Evolutionary conservation across 192 early-diverging fungal genomes (phyloP).

Genomic region (Podila minutissima): DNA sequence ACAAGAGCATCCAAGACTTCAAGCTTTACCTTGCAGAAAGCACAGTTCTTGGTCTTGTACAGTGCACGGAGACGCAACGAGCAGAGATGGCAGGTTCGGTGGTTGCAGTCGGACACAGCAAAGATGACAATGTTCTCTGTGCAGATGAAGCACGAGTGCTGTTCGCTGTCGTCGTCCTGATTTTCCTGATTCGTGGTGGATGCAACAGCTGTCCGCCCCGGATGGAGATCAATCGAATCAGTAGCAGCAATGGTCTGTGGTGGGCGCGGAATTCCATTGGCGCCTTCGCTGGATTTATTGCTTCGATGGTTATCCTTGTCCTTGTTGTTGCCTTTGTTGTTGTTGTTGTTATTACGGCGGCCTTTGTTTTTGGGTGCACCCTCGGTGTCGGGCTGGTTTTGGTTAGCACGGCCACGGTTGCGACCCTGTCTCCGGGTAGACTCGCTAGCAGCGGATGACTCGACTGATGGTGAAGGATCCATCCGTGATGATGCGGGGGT

Average conservation of each 20-base stretch:
- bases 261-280: not conserved
- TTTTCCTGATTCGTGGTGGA: not conserved
- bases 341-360: not conserved
- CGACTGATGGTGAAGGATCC: conserved; percentile 13
- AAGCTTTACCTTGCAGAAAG: conserved; percentile 85
- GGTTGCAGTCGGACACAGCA: conserved; percentile 90
- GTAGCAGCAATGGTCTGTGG: conserved; percentile 41
- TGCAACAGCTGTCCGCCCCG: conserved; percentile 6
- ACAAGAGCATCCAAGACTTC: not conserved
- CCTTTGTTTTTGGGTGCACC: not conserved
- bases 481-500: conserved; percentile 5
- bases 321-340: conserved; percentile 6
- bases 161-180: conserved; percentile 51
- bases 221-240: conserved; percentile 37
- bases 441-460: conserved; percentile 11
- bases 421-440: not conserved
- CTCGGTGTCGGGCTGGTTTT: not conserved
- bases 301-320: conserved; percentile 18
- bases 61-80: conserved; percentile 89
- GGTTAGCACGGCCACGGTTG: not conserved
- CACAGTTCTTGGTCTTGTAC: conserved; percentile 87
- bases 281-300: conserved; percentile 16
- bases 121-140: conserved; percentile 82
- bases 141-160: conserved; percentile 87
- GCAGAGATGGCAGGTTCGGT: conserved; percentile 94